These are phyloP conservation scores for Cercospora citrullina DNA, from an alignment of 2,329 filamentous ascomycete species.

Conservation along the genomic window DNA sequence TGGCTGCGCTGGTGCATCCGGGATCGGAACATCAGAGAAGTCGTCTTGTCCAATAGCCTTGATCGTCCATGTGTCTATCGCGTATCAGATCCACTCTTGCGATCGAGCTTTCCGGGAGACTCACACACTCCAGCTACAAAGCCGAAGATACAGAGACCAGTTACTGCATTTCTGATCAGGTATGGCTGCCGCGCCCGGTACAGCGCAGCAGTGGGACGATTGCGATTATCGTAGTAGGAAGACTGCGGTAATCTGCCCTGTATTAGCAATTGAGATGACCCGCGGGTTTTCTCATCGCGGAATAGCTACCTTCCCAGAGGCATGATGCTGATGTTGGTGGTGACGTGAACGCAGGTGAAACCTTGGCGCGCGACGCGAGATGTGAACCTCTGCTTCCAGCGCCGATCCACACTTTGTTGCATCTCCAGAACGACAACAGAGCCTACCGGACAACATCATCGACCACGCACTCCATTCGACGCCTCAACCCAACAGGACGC, in stretches of 20 bases:
- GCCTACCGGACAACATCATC: conserved; percentile 1
- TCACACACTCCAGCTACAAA: conserved; percentile 86
- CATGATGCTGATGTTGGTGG: conserved; percentile 19
- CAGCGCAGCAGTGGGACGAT: conserved; percentile 82
- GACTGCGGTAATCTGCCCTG: conserved; percentile 56
- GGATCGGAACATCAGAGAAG: conserved; percentile 92
- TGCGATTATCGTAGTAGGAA: conserved; percentile 89
- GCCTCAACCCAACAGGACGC: not conserved
- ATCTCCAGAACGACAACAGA: not conserved
- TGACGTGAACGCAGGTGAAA: not conserved
- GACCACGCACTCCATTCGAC: not conserved
- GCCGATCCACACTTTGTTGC: not conserved
- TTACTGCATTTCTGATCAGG: conserved; percentile 82
- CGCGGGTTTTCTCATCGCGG: not conserved
- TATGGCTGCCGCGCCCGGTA: conserved; percentile 91
- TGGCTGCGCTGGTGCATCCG: conserved; percentile 64
- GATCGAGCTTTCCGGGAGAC: conserved; percentile 41
- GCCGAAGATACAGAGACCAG: conserved; percentile 71
- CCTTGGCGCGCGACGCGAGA: not conserved
- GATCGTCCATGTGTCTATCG: conserved; percentile 70
- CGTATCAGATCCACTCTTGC: conserved; percentile 8
- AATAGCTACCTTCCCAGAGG: conserved; percentile 27
- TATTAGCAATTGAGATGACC: conserved; percentile 1
- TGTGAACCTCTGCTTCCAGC: not conserved
- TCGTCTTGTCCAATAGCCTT: conserved; percentile 90